These are phyloP conservation scores for Mycena citricolor DNA, from an alignment of 1,284 basidiomycete genomes.

Conservation along the genomic window DNA sequence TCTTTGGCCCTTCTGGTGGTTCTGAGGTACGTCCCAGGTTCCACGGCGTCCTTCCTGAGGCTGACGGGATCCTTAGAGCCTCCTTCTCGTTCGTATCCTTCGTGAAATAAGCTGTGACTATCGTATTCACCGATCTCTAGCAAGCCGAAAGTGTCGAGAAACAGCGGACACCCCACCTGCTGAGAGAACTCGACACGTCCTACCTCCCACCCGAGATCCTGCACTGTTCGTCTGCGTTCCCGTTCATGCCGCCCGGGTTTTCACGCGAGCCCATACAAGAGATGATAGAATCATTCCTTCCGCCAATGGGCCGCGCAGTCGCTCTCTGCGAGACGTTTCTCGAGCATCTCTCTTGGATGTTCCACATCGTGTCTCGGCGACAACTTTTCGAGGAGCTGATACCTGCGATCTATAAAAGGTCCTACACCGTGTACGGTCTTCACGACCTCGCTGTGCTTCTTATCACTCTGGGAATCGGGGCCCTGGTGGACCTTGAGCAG, in stretches of 20 bases:
- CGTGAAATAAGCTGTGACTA: background rate
- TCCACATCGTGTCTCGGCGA: conserved; percentile 46
- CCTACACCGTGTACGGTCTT: conserved; percentile 36
- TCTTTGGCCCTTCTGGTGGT: conserved; percentile 45
- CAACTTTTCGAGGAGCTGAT: conserved; percentile 46
- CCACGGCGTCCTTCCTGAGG: background rate
- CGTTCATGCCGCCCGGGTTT: conserved; percentile 40
- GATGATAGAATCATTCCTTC: conserved; percentile 45
- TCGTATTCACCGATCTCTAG: conserved; percentile 17
- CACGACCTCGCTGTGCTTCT: conserved; percentile 53
- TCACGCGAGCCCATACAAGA: conserved; percentile 32
- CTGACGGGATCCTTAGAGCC: conserved; percentile 32
- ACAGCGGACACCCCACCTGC: conserved; percentile 12
- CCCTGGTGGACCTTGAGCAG: conserved; percentile 47
- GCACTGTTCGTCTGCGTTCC: conserved; percentile 40
- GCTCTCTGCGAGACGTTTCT: conserved; percentile 47
- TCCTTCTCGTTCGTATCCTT: conserved; percentile 33
- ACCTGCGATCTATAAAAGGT: conserved; percentile 43
- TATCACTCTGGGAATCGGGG: conserved; percentile 50
- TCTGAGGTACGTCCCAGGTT: conserved; percentile 35
- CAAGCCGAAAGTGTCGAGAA: conserved; percentile 28
- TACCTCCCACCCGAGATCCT: conserved; percentile 44
- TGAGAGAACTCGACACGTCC: conserved; percentile 40
- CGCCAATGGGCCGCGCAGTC: conserved; percentile 41
- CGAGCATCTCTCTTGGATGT: conserved; percentile 56